phyloP scores from a whole-genome alignment of 306 rosid species.

The Cucurbita maxima region DNA sequence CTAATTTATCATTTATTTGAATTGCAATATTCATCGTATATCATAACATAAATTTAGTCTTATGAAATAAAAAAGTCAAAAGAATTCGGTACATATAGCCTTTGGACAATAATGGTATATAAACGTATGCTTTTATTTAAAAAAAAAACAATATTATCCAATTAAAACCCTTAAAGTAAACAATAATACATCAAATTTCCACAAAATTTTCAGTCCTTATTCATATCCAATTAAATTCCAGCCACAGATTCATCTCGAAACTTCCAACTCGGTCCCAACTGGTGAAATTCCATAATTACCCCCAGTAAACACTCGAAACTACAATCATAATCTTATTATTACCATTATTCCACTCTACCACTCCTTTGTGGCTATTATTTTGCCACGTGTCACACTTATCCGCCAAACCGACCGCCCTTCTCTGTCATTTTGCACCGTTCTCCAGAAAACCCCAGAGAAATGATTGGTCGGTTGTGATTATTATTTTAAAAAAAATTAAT shows the following conservation, averaged over 20 bases:
- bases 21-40: too few relatives aligned
- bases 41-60: not conserved
- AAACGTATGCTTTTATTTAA: not conserved
- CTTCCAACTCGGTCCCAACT: not conserved
- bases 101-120: not conserved
- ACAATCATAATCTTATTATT: not conserved
- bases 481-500: not conserved
- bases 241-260: not conserved
- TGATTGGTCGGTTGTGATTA: not conserved
- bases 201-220: too few relatives aligned
- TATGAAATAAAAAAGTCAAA: not conserved
- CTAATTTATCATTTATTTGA: too few relatives aligned
- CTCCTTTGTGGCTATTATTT: not conserved
- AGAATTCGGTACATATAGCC: not conserved
- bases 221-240: not conserved
- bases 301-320: not conserved
- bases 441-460: not conserved
- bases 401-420: not conserved
- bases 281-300: not conserved
- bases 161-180: not conserved
- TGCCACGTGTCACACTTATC: not conserved
- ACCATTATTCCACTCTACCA: not conserved
- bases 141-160: not conserved
- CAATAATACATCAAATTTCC: not conserved
- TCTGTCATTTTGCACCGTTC: not conserved